These are phyloP conservation scores for Raphanus hybrid DNA, from an alignment of 441 rosid species.

Conservation along the genomic window DNA sequence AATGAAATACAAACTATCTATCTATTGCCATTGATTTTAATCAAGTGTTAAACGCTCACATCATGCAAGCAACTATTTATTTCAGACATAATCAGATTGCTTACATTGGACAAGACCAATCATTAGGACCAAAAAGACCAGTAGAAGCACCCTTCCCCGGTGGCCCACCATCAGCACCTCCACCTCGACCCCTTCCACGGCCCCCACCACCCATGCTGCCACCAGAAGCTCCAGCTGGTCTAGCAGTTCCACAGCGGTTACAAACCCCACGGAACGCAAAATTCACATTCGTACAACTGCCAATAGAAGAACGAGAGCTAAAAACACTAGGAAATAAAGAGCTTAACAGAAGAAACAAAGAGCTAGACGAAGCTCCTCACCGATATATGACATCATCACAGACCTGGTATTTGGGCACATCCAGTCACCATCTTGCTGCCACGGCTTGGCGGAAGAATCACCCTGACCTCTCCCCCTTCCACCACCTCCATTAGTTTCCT, in stretches of 20 bases:
- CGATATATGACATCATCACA: slow-evolving; percentile 66
- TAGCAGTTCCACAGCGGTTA: slow-evolving; percentile 92
- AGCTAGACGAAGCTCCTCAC: slow-evolving; percentile 92
- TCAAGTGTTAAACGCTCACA: slow-evolving; percentile 9
- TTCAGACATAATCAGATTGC: slow-evolving; percentile 27
- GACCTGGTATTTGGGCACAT: slow-evolving; percentile 99
- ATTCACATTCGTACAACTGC: slow-evolving; percentile 95
- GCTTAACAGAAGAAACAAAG: slow-evolving; percentile 42
- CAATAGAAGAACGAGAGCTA: slow-evolving; percentile 30
- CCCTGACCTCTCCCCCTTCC: slow-evolving; percentile 68
- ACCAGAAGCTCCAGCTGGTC: slow-evolving; percentile 88
- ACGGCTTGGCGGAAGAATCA: slow-evolving; percentile 76
- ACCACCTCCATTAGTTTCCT: slow-evolving; percentile 58
- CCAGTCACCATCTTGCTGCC: slow-evolving; percentile 99
- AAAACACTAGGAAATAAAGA: slow-evolving; percentile 10
- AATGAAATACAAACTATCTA: neutral
- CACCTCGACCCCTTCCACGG: slow-evolving; percentile 84
- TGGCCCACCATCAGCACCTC: slow-evolving; percentile 52
- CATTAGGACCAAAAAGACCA: slow-evolving; percentile 97
- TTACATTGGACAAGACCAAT: slow-evolving; percentile 99
- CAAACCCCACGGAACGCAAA: slow-evolving; percentile 97
- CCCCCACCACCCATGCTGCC: slow-evolving; percentile 75
- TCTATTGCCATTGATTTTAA: neutral
- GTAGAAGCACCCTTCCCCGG: slow-evolving; percentile 68
- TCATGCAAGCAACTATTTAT: neutral